Percentiles rank a stretch among this genome's conserved stretches.
phyloP scores from a whole-genome alignment of 352 stramenopile genomes.

The Phytophthora capsici region DNA sequence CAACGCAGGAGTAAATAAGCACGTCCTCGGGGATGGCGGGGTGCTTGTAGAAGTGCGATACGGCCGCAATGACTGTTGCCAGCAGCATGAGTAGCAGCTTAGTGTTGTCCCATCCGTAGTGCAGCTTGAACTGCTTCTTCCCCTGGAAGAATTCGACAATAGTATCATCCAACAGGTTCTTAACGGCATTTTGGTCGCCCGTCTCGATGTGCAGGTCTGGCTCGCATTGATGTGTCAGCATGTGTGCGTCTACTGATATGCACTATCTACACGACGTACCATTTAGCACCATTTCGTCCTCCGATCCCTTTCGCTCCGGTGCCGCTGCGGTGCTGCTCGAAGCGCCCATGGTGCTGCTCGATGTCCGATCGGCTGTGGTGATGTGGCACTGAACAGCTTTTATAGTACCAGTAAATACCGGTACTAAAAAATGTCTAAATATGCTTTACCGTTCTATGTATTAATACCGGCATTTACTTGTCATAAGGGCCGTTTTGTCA shows the following conservation, averaged over 20 bases:
- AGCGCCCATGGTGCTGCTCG: constrained; percentile 42
- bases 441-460: no score
- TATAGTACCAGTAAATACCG: no score
- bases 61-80: constrained; percentile 59
- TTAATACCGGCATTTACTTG: no score
- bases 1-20: constrained; percentile 76
- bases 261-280: constrained; percentile 34
- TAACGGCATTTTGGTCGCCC: constrained; percentile 86
- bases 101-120: constrained; percentile 86
- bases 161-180: constrained; percentile 87
- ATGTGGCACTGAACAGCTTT: constrained; percentile 47
- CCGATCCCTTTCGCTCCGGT: constrained; percentile 56
- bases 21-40: constrained; percentile 65
- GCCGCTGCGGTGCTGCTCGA: constrained; percentile 44
- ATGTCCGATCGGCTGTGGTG: constrained; percentile 18
- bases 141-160: constrained; percentile 78
- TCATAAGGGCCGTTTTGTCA: no score
- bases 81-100: constrained; percentile 85
- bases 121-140: constrained; percentile 58
- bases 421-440: no score
- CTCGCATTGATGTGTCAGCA: constrained; percentile 6
- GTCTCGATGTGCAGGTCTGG: constrained; percentile 76
- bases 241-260: no score
- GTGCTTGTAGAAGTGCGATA: constrained; percentile 77
- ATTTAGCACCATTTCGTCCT: constrained; percentile 72